phyloP scores from a whole-genome alignment of 2,329 filamentous ascomycete genomes.

The Penicillium freii region DNA sequence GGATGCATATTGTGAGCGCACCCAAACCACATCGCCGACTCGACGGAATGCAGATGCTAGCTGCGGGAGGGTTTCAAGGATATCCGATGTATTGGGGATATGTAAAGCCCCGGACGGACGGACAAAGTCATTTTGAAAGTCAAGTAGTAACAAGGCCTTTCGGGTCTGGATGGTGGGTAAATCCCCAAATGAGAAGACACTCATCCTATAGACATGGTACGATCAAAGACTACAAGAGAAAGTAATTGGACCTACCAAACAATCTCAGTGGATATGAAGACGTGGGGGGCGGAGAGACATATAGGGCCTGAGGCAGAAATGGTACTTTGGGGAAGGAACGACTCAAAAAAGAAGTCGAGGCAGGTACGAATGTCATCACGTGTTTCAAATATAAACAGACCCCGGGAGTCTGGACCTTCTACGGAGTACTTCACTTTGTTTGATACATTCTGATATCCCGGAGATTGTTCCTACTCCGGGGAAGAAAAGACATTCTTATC shows the following conservation, averaged over 20 bases:
- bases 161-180: constrained; percentile 55
- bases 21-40: constrained; percentile 76
- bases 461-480: constrained; percentile 2
- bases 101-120: constrained; percentile 65
- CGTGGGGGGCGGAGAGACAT: background rate
- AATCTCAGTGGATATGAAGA: background rate
- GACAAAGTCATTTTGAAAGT: constrained; percentile 89
- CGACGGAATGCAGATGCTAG: constrained; percentile 72
- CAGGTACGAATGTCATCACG: background rate
- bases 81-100: constrained; percentile 61
- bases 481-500: background rate
- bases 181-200: constrained; percentile 30
- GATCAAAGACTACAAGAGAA: background rate
- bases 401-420: background rate
- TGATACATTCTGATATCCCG: background rate
- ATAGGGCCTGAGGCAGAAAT: background rate
- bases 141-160: constrained; percentile 75
- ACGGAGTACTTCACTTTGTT: too few species aligned
- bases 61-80: constrained; percentile 64
- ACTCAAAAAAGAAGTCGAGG: background rate
- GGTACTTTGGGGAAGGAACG: background rate
- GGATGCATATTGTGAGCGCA: constrained; percentile 71
- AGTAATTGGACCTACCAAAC: background rate
- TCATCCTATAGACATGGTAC: constrained; percentile 35
- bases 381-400: background rate